Evolutionary conservation across 768 basidiomycete genomes (phyloP).

Genomic region (Asterophora parasitica): DNA sequence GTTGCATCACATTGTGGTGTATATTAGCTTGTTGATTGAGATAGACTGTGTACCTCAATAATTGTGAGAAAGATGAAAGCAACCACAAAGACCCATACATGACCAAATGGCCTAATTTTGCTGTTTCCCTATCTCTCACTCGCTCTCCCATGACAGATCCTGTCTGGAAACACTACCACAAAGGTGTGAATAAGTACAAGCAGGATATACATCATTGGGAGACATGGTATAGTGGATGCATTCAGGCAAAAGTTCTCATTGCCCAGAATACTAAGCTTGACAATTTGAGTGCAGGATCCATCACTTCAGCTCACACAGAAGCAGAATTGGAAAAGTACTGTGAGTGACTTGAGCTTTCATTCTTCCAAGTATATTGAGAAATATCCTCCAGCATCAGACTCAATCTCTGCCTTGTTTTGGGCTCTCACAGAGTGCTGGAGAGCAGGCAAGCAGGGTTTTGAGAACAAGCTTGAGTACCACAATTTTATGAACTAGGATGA

Average conservation of each 20-base stretch:
- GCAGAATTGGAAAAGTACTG: background rate
- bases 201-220: background rate
- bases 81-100: background rate
- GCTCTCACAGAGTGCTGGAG: background rate
- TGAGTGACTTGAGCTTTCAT: background rate
- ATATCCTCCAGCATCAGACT: background rate
- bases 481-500: background rate
- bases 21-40: background rate
- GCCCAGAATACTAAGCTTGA: background rate
- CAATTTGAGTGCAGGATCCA: background rate
- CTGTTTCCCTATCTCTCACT: background rate
- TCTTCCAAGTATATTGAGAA: background rate
- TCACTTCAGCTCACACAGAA: background rate
- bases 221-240: conserved; percentile 1
- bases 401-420: background rate
- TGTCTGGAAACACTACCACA: conserved; percentile 1
- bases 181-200: background rate
- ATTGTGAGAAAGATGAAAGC: background rate
- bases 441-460: background rate
- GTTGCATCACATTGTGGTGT: background rate
- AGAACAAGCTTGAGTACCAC: background rate
- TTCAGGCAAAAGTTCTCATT: background rate
- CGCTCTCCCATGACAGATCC: background rate
- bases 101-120: background rate
- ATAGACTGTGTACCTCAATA: background rate